These are phyloP conservation scores for Trametes versicolor DNA, from an alignment of 1,284 basidiomycete genomes.

Conservation along the genomic window DNA sequence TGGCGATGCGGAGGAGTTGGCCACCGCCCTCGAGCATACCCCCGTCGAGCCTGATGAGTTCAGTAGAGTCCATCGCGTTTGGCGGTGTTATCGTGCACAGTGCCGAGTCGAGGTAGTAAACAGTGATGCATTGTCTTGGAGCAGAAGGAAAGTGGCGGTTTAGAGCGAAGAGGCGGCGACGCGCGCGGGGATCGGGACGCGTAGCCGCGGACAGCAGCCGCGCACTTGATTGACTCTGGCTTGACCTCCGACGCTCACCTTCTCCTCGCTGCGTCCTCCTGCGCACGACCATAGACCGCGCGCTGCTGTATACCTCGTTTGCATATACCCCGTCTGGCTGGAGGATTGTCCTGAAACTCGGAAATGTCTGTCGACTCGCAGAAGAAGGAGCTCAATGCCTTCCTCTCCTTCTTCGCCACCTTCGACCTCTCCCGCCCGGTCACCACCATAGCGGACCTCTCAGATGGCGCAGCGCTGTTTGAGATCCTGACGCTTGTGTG, in stretches of 20 bases:
- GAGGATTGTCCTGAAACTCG: slow-evolving; percentile 18
- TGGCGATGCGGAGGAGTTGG: slow-evolving; percentile 73
- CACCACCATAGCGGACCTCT: slow-evolving; percentile 70
- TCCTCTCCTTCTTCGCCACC: slow-evolving; percentile 80
- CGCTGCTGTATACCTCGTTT: slow-evolving; percentile 27
- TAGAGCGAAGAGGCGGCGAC: neutral
- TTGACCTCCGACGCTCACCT: slow-evolving; percentile 22
- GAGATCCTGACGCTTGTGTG: slow-evolving; percentile 79
- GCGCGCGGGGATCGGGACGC: slow-evolving; percentile 15
- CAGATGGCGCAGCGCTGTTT: slow-evolving; percentile 78
- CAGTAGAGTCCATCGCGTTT: neutral
- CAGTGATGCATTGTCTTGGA: neutral
- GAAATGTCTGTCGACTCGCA: slow-evolving; percentile 56
- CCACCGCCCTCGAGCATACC: slow-evolving; percentile 69
- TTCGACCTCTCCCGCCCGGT: slow-evolving; percentile 74
- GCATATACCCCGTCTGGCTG: slow-evolving; percentile 29
- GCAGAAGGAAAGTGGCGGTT: neutral
- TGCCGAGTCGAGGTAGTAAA: neutral
- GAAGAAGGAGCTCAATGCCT: slow-evolving; percentile 76
- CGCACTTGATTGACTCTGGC: slow-evolving; percentile 13
- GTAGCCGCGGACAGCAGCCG: slow-evolving; percentile 1
- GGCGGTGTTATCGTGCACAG: neutral
- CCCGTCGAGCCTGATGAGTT: slow-evolving; percentile 50
- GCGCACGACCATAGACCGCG: slow-evolving; percentile 17
- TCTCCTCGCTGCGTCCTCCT: slow-evolving; percentile 14